Conservation (phyloP, 2,329 filamentous ascomycete genomes). For the Zasmidium citrigriseum region DNA sequence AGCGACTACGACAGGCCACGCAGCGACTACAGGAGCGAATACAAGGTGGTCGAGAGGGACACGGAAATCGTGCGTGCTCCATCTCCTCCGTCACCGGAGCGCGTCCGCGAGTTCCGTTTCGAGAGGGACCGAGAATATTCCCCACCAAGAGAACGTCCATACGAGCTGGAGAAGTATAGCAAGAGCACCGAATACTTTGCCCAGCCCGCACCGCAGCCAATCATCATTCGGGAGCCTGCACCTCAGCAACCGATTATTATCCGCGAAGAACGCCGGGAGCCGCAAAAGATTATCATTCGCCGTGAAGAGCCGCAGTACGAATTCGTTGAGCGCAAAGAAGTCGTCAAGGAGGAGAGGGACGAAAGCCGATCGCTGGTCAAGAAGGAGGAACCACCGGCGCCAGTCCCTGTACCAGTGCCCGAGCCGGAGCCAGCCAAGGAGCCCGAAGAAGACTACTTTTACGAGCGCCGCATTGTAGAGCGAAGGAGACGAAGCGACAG, state of each 20-base stretch:
- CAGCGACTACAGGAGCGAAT: slow-evolving; percentile 33
- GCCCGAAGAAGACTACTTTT: slow-evolving; percentile 61
- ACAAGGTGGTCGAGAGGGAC: slow-evolving; percentile 40
- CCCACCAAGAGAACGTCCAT: slow-evolving; percentile 42
- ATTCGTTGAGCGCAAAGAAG: slow-evolving; percentile 58
- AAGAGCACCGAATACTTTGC: slow-evolving; percentile 56
- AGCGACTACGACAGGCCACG: slow-evolving; percentile 23
- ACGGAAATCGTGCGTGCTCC: slow-evolving; percentile 32
- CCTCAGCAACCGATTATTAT: slow-evolving; percentile 54
- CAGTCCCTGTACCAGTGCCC: slow-evolving; percentile 31
- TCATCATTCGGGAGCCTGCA: slow-evolving; percentile 55
- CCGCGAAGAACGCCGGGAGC: slow-evolving; percentile 50
- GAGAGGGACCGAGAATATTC: slow-evolving; percentile 53
- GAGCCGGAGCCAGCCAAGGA: slow-evolving; percentile 32
- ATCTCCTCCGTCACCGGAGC: slow-evolving; percentile 43
- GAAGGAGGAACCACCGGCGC: slow-evolving; percentile 38
- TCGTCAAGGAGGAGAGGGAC: slow-evolving; percentile 48
- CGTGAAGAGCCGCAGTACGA: slow-evolving; percentile 60
- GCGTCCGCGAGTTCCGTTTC: slow-evolving; percentile 53
- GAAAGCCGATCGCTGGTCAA: slow-evolving; percentile 48
- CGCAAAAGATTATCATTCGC: slow-evolving; percentile 54
- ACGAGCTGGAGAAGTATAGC: slow-evolving; percentile 54
- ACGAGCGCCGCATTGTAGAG: slow-evolving; percentile 58
- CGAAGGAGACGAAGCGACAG: slow-evolving; percentile 45
- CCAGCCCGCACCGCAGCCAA: slow-evolving; percentile 48